phyloP scores from a whole-genome alignment of 441 rosid species.

The Croton laevigatus region DNA sequence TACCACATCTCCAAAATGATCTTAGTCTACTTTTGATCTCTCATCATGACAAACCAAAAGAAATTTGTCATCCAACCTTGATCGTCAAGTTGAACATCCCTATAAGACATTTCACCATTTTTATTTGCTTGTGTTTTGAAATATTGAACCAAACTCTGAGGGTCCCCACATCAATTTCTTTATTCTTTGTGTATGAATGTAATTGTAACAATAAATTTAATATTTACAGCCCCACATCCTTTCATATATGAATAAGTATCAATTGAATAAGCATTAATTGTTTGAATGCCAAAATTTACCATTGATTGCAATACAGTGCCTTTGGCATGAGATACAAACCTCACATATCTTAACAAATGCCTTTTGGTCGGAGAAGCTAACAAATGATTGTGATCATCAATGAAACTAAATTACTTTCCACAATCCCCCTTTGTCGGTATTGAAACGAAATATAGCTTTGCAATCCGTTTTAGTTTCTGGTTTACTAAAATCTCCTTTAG shows the following conservation, averaged over 20 bases:
- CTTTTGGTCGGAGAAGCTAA: no score
- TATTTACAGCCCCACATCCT: not conserved
- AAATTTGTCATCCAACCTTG: not conserved
- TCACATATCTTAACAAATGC: no score
- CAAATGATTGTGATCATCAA: no score
- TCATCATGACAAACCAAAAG: slow-evolving; percentile 4
- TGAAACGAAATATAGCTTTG: not conserved
- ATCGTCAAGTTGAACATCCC: not conserved
- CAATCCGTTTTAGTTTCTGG: not conserved
- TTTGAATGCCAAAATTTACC: not conserved
- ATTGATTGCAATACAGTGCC: not conserved
- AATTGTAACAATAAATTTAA: not conserved
- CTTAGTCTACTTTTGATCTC: not conserved
- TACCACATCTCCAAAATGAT: slow-evolving; percentile 11
- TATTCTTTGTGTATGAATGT: not conserved
- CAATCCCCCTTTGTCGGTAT: no score
- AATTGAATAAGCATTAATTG: not conserved
- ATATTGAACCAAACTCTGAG: not conserved
- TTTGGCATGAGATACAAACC: no score
- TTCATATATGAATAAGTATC: no score
- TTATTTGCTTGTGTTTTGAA: not conserved
- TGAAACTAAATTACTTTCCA: no score
- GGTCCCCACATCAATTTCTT: not conserved
- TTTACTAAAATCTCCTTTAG: no score
- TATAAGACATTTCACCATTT: not conserved